Evolutionary conservation across 179 eudicot genomes (phyloP), one percentile per base, ranked within the genome.

Genomic region (Silene vulgaris): DNA sequence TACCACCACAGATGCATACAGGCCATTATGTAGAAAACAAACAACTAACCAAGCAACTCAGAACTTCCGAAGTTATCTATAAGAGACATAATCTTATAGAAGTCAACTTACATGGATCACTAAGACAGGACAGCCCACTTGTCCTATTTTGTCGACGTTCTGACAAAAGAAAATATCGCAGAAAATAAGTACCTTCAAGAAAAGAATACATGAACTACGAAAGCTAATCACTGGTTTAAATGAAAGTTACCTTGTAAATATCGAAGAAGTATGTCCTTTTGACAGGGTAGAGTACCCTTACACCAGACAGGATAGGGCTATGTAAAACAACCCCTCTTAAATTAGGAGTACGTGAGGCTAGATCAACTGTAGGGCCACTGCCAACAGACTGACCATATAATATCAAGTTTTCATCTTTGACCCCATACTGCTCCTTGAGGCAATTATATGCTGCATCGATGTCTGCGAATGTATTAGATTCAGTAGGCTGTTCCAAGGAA

Each of bases 381-480:
- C 97, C 98, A 74, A 93, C 97, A 72, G 97, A 92, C 77, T 92
- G 97, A 50, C 97, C 96, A 60, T 92, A 92, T 50, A 94, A 72
- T 75, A 94, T 90, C 78, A 94, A 70, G 68, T 89, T 90, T 59
- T 94, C 96, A 69, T 94, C 97, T 85, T 85, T 85, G 57, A 90
- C 92, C 52, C 88, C 89, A 76, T 92, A 94, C 76, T 89, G 78
- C 87, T 94, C 96, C 85, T 83, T 92, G 45, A 94, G 96, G 86
- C 98, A 94, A 82, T 90, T 84, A 89, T 94, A 94, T 71, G 85
- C 92, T 71, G 98, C 98, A 79, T 92, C 92, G 78, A 92, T 84
- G 90, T 94, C 98, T 61, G 98, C 96, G 83, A 90, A 94, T 73
- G 98, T 94, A 85, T 94, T 94, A 78, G 82, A 89, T 80, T 94